A percentile compares a stretch with the other conserved stretches of the same genome.
phyloP scores from a whole-genome alignment of 2,329 filamentous ascomycete genomes.

The Cytospora piceicola region DNA sequence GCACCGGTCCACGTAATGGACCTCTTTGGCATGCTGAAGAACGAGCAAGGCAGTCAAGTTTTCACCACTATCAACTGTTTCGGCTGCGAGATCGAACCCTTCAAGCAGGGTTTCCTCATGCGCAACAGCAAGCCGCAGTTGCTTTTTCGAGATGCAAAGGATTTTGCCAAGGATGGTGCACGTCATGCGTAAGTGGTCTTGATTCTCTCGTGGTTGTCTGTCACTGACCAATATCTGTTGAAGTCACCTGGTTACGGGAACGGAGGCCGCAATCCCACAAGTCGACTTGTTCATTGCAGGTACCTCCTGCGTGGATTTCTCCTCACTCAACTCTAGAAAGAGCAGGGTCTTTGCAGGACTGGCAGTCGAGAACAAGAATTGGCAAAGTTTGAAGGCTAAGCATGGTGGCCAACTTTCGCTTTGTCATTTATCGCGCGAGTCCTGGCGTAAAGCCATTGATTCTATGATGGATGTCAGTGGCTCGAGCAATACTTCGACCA shows the following conservation, averaged over 20 bases:
- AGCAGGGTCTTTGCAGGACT: slow-evolving; percentile 24
- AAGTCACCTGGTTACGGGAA: slow-evolving; percentile 25
- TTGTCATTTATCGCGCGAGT: slow-evolving; percentile 45
- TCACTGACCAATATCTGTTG: background rate
- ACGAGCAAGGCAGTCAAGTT: slow-evolving; percentile 10
- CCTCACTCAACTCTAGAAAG: slow-evolving; percentile 59
- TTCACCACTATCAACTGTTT: slow-evolving; percentile 50
- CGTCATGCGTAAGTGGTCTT: slow-evolving; percentile 48
- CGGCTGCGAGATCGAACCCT: slow-evolving; percentile 65
- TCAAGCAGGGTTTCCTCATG: slow-evolving; percentile 67
- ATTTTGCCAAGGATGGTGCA: slow-evolving; percentile 49
- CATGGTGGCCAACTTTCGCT: slow-evolving; percentile 47
- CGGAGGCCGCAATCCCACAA: slow-evolving; percentile 50
- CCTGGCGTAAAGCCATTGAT: slow-evolving; percentile 27
- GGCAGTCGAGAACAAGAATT: background rate
- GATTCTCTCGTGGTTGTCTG: background rate
- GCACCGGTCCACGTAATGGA: slow-evolving; percentile 65
- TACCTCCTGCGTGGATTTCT: slow-evolving; percentile 78
- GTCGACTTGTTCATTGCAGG: slow-evolving; percentile 71
- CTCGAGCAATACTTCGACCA: slow-evolving; percentile 28
- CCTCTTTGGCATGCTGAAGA: slow-evolving; percentile 27
- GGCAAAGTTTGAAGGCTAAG: slow-evolving; percentile 53
- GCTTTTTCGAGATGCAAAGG: slow-evolving; percentile 63
- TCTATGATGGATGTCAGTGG: slow-evolving; percentile 17
- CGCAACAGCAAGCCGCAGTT: slow-evolving; percentile 57